Evolutionary conservation across 441 rosid species (phyloP).

Genomic region (Arabidopsis hybrid): DNA sequence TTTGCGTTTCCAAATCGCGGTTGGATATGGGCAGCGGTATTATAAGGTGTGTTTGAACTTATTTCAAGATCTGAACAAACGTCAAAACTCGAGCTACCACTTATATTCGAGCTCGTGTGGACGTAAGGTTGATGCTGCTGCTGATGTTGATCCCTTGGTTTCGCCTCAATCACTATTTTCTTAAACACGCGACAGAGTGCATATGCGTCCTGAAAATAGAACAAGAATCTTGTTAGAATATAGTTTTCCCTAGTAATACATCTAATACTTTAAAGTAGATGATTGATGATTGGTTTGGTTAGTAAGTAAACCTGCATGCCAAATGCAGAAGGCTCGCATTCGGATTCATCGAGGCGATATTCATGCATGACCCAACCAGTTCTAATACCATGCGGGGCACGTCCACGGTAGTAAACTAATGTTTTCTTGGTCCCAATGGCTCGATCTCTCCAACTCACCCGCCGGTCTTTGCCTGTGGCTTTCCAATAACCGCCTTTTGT

Average conservation of each 20-base stretch:
- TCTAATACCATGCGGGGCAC: constrained; percentile 93
- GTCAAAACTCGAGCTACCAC: constrained; percentile 57
- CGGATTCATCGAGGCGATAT: constrained; percentile 88
- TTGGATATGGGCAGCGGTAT: constrained; percentile 30
- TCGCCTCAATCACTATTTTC: constrained; percentile 64
- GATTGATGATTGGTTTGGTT: neutral
- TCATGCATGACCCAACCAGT: constrained; percentile 98
- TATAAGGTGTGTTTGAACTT: constrained; percentile 42
- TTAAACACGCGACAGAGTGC: constrained; percentile 95
- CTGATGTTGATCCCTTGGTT: constrained; percentile 60
- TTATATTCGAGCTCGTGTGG: constrained; percentile 50
- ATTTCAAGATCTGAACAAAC: constrained; percentile 54
- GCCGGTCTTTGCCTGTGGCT: constrained; percentile 95
- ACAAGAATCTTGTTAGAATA: neutral
- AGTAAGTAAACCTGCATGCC: constrained; percentile 66
- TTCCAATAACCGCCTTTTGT: constrained; percentile 97
- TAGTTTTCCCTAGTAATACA: neutral
- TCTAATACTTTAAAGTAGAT: neutral
- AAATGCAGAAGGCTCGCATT: constrained; percentile 60
- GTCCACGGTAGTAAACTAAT: constrained; percentile 88
- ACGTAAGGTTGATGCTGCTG: constrained; percentile 45
- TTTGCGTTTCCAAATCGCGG: constrained; percentile 46
- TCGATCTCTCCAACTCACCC: constrained; percentile 75
- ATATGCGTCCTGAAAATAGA: constrained; percentile 69
- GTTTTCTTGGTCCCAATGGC: constrained; percentile 97